These are phyloP conservation scores for Gelatoporia subvermispora DNA, from an alignment of 768 basidiomycete genomes.

Conservation along the genomic window DNA sequence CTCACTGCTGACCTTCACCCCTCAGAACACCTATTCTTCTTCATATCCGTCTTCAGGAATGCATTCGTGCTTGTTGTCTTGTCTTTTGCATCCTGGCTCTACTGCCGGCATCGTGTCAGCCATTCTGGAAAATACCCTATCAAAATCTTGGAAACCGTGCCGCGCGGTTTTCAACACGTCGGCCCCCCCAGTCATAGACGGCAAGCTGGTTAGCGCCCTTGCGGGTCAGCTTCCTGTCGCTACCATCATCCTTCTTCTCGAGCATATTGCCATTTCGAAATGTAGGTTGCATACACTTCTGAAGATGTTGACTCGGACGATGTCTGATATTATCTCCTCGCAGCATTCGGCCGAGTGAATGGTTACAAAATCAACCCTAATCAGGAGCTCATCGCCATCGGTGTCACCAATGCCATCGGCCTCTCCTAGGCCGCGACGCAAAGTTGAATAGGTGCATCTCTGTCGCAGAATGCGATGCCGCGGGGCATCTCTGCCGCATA, in stretches of 20 bases:
- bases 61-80: constrained; percentile 87
- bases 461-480: too few species aligned
- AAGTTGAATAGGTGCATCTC: too few species aligned
- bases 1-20: background rate
- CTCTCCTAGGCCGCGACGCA: too few species aligned
- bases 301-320: background rate
- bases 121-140: constrained; percentile 72
- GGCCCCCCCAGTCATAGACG: constrained; percentile 43
- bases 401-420: constrained; percentile 94
- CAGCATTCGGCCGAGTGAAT: constrained; percentile 92
- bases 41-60: constrained; percentile 70
- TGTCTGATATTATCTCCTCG: background rate
- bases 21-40: constrained; percentile 69
- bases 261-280: constrained; percentile 97
- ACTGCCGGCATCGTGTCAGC: constrained; percentile 58
- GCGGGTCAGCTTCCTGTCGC: constrained; percentile 75
- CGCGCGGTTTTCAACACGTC: constrained; percentile 71
- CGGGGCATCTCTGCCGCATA: too few species aligned
- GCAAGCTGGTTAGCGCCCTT: constrained; percentile 57
- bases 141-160: constrained; percentile 78
- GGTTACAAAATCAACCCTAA: constrained; percentile 92
- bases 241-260: constrained; percentile 85
- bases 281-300: constrained; percentile 39
- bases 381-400: constrained; percentile 95
- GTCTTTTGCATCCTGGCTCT: constrained; percentile 84